phyloP scores from a whole-genome alignment of 331 rosid species.

The Dryas integrifolia region DNA sequence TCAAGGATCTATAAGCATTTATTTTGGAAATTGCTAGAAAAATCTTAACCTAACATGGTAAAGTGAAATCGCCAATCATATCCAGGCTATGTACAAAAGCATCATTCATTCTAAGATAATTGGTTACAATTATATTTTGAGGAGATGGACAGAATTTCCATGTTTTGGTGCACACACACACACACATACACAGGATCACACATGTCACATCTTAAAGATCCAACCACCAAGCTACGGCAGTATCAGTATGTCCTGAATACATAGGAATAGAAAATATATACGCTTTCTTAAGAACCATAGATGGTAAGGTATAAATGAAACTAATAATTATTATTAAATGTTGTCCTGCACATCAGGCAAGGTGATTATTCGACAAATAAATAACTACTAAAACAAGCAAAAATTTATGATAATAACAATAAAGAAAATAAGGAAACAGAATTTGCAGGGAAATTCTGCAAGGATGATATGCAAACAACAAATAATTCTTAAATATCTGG shows the following conservation, averaged over 20 bases:
- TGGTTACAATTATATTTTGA: not conserved
- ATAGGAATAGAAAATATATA: not conserved
- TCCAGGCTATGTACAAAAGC: not conserved
- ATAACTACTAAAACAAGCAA: not conserved
- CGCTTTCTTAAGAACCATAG: not conserved
- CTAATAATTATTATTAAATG: not conserved
- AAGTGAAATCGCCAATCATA: not conserved
- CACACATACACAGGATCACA: not conserved
- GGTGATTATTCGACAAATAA: not conserved
- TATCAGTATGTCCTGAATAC: not conserved
- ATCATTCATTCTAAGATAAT: not conserved
- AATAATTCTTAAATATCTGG: not conserved
- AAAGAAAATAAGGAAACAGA: not conserved
- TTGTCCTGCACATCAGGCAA: not conserved
- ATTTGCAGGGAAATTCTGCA: not conserved
- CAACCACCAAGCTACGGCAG: not conserved
- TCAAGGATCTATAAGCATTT: not conserved
- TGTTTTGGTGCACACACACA: not conserved
- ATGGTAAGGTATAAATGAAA: not conserved
- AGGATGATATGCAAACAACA: not conserved
- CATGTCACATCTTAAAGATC: not conserved
- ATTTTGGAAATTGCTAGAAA: not conserved
- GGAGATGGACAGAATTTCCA: not conserved
- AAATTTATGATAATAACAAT: not conserved
- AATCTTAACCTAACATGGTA: slow-evolving; percentile 1